Evolutionary conservation across 495 filamentous ascomycete genomes (phyloP).

Genomic region (Jackrogersella multiformis): DNA sequence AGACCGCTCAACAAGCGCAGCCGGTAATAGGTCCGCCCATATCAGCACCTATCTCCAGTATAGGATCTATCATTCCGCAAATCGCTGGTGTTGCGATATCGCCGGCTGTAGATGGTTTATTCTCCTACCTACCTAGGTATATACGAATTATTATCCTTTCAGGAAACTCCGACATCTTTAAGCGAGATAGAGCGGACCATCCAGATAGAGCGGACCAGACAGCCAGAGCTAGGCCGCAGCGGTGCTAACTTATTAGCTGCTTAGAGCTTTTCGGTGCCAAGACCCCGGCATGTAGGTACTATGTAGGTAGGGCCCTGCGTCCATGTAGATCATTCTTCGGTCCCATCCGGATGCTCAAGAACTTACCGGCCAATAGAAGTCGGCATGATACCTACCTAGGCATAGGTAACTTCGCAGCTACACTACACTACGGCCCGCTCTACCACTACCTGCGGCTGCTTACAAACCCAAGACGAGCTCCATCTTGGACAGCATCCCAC

Average conservation of each 20-base stretch:
- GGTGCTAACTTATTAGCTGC: not conserved
- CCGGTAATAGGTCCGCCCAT: conserved; percentile 6
- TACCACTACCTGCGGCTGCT: not conserved
- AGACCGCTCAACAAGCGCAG: conserved; percentile 30
- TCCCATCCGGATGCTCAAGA: not conserved
- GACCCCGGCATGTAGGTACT: not conserved
- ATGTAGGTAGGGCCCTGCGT: too few species aligned
- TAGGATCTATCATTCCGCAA: not conserved
- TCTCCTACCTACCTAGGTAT: not conserved
- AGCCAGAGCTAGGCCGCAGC: too few species aligned
- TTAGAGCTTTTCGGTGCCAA: not conserved
- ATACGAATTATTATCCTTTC: not conserved
- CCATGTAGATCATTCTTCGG: not conserved
- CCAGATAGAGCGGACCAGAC: not conserved
- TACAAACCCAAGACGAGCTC: not conserved
- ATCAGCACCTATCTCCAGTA: not conserved
- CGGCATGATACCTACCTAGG: not conserved
- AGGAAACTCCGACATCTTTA: not conserved
- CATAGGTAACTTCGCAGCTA: too few species aligned
- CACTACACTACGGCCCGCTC: too few species aligned
- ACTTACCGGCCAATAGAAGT: conserved; percentile 1
- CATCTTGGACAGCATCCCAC: not conserved
- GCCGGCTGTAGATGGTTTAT: not conserved
- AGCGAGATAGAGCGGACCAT: too few species aligned
- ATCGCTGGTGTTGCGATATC: not conserved